These are phyloP conservation scores for Blastobotrys aristatus DNA, from an alignment of 1,139 yeast genomes.

Conservation along the genomic window DNA sequence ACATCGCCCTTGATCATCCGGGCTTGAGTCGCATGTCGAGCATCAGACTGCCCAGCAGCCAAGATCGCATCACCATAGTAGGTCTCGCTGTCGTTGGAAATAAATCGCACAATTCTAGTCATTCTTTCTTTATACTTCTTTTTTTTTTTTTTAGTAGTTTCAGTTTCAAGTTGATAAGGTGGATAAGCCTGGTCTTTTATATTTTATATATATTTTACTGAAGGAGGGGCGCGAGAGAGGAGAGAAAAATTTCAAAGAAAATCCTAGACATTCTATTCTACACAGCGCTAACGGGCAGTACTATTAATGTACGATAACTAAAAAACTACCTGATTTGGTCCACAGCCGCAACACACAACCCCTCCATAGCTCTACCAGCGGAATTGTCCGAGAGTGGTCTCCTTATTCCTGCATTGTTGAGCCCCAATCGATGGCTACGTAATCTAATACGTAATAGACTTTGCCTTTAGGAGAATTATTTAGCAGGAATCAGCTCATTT, in stretches of 20 bases:
- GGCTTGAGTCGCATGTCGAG: conserved; percentile 30
- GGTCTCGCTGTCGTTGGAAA: conserved; percentile 37
- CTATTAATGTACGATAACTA: too few relatives aligned
- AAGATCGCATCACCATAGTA: conserved; percentile 45
- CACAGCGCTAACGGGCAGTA: too few relatives aligned
- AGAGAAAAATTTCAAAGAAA: too few relatives aligned
- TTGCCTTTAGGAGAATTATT: too few relatives aligned
- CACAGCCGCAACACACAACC: too few relatives aligned
- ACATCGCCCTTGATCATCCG: conserved; percentile 38
- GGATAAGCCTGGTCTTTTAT: too few relatives aligned
- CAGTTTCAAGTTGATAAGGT: too few relatives aligned
- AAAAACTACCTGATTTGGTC: too few relatives aligned
- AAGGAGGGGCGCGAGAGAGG: too few relatives aligned
- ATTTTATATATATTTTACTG: too few relatives aligned
- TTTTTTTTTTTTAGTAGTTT: not conserved
- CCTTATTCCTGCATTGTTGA: not conserved
- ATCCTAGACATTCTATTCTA: too few relatives aligned
- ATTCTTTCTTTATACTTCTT: not conserved
- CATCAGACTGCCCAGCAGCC: conserved; percentile 30
- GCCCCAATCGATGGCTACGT: not conserved
- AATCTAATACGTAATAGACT: too few relatives aligned
- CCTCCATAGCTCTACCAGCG: not conserved
- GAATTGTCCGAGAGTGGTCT: not conserved
- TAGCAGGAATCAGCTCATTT: not conserved
- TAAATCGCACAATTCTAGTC: conserved; percentile 37